These are phyloP conservation scores for Solanum bukasovii DNA, from an alignment of 257 asterid species.

Conservation along the genomic window DNA sequence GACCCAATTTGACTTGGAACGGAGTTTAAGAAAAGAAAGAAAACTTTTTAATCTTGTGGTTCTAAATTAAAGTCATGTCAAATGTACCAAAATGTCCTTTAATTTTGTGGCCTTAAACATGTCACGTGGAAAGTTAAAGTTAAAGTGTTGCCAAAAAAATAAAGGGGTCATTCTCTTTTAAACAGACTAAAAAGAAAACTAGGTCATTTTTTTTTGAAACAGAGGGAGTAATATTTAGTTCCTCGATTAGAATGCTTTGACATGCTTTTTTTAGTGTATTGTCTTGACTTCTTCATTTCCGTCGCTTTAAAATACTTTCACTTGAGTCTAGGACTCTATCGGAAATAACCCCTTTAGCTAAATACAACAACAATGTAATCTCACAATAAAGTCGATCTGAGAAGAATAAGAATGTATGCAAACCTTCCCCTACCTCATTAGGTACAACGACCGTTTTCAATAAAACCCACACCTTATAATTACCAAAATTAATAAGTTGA, in stretches of 20 bases:
- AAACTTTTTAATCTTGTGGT: too few relatives aligned
- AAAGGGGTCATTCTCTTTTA: too few relatives aligned
- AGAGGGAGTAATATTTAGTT: too few relatives aligned
- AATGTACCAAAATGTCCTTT: too few relatives aligned
- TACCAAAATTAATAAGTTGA: background rate
- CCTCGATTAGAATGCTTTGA: background rate
- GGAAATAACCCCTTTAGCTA: background rate
- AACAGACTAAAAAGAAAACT: too few relatives aligned
- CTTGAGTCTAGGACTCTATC: background rate
- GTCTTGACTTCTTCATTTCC: background rate
- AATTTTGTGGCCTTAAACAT: too few relatives aligned
- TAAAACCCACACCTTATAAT: background rate
- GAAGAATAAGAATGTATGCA: background rate
- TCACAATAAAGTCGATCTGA: background rate
- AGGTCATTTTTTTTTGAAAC: too few relatives aligned
- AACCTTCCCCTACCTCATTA: background rate
- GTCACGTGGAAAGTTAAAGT: too few relatives aligned
- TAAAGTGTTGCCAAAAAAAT: too few relatives aligned
- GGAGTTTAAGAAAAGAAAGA: too few relatives aligned
- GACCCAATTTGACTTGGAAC: too few relatives aligned
- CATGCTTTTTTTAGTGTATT: background rate
- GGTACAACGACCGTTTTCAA: background rate
- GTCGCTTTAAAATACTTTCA: background rate
- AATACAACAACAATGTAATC: background rate
- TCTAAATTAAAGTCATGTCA: too few relatives aligned